Base-by-base conservation (phyloP, 192 early-diverging fungal genomes). In the Glomus cerebriforme region DNA sequence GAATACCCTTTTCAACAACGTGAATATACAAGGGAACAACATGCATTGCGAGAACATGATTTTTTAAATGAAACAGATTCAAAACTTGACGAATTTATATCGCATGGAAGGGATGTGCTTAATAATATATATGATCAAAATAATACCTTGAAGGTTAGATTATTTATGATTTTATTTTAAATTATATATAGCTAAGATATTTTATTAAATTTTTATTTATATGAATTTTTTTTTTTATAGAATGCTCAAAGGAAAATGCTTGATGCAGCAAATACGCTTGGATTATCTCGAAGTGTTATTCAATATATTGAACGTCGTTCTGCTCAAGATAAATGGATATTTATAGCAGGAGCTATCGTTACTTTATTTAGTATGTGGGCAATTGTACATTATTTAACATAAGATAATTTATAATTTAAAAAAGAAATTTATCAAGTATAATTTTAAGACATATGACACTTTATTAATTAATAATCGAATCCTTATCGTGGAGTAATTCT, bases 251-350 rank as follows among this genome's bases (percentile, higher is more conserved):
- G 85, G 64, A 86, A 84, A 73, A 82, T 90, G 31, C 73, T 87
- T 79, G 89, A 90, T 77, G 83, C 87, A 70, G 87, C 86, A 24
- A 87, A 87, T 81, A 85, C 86, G n/a, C 82, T 90, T 1, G 89
- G 89, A 19, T 79, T 90, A 59, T 90, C 89, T 26, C 86, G 86
- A 68, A 88, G 86, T 83, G 86, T 87, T 12, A 90, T 90, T 43
- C 82, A 87, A 43, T 85, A 85, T 75, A 88, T 90, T 78, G 89
- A 90, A 68, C 83, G 89, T 49, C 80, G 87, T 60, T 85, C 85
- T 62, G 39, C 76, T 43, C 86, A 90, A 70, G 89, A 90, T 79
- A 90, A 87, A 34, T 90, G 89, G 89, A 88, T 90, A 45, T 90
- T 90, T 75, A 84, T 87, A 75, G 83, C 76, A 10, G 89, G 89